phyloP scores from a whole-genome alignment of 176 grass and related monocot species.

The Oryza meridionalis region DNA sequence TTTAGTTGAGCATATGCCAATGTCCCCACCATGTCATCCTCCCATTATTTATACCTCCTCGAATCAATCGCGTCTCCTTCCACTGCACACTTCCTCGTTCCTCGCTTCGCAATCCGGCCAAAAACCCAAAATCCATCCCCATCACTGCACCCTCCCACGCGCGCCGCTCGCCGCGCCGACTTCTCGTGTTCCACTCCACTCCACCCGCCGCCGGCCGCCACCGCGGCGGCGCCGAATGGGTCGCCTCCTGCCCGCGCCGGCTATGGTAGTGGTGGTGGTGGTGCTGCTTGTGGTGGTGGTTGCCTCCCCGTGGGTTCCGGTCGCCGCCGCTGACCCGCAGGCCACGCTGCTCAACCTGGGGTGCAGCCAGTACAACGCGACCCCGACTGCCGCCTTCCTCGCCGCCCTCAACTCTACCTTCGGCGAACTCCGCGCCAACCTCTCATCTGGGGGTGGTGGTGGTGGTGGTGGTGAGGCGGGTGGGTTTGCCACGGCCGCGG shows the following conservation, averaged over 20 bases:
- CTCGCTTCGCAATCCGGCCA: neutral
- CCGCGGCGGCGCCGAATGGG: slow-evolving; percentile 10
- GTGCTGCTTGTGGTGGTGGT: neutral
- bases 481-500: slow-evolving; percentile 61
- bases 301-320: slow-evolving; percentile 24
- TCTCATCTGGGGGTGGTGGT: slow-evolving; percentile 27
- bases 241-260: neutral
- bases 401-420: slow-evolving; percentile 59
- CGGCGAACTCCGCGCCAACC: slow-evolving; percentile 54
- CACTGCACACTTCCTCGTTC: neutral
- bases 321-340: slow-evolving; percentile 54
- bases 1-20: neutral
- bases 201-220: neutral
- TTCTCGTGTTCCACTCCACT: neutral
- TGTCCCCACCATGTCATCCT: neutral
- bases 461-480: neutral
- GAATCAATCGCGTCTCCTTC: neutral
- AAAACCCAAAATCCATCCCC: neutral
- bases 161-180: neutral
- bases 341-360: slow-evolving; percentile 53
- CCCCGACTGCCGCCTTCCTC: slow-evolving; percentile 49
- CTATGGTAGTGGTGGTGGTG: slow-evolving; percentile 10
- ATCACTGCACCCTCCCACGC: no score
- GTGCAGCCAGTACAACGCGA: slow-evolving; percentile 78
- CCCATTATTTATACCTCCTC: slow-evolving; percentile 14